A percentile compares a stretch with the other conserved stretches of the same genome.
Evolutionary conservation across 257 asterid species (phyloP).

Genomic region (Gentiana macrophylla): DNA sequence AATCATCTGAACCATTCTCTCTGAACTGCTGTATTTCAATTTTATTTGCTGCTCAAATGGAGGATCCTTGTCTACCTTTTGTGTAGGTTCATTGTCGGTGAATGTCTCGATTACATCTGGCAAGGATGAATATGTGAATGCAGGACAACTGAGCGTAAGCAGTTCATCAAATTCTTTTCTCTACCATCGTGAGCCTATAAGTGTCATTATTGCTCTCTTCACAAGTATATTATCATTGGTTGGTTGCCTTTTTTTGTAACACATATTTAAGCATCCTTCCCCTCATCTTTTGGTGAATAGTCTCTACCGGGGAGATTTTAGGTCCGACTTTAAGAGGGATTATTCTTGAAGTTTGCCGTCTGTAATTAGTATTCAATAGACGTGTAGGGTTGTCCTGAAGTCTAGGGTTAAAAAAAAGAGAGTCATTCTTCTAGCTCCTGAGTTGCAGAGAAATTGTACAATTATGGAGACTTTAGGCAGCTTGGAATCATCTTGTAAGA

Average conservation of each 20-base stretch:
- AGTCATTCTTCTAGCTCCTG: no score
- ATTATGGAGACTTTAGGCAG: no score
- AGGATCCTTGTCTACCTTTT: background rate
- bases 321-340: no score
- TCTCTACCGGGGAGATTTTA: slow-evolving; percentile 6
- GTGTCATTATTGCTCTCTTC: slow-evolving; percentile 8
- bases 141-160: slow-evolving; percentile 59
- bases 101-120: slow-evolving; percentile 71
- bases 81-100: slow-evolving; percentile 68
- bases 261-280: slow-evolving; percentile 2
- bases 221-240: slow-evolving; percentile 16
- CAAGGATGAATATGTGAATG: slow-evolving; percentile 61
- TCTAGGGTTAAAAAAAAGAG: no score
- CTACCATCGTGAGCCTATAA: slow-evolving; percentile 8
- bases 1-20: background rate
- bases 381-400: no score
- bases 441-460: no score
- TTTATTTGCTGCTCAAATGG: background rate
- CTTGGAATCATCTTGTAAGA: no score
- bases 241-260: slow-evolving; percentile 33
- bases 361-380: no score
- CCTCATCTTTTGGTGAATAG: slow-evolving; percentile 5
- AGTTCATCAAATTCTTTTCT: slow-evolving; percentile 26
- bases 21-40: background rate
- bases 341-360: no score